phyloP scores from a whole-genome alignment of 768 basidiomycete species.

The Ephemerocybe angulata region DNA sequence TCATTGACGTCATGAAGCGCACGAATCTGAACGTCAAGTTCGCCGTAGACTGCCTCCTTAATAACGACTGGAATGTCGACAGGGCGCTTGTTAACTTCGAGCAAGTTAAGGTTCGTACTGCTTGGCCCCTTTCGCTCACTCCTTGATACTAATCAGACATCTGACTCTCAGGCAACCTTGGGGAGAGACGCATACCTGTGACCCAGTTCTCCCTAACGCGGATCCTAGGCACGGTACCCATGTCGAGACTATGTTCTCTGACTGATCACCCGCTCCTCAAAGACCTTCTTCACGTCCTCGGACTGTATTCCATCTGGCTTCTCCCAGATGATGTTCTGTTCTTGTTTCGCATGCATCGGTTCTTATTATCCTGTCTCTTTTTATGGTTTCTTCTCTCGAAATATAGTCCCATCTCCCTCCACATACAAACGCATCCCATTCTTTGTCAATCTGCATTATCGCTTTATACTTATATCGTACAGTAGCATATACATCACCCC shows the following conservation, averaged over 20 bases:
- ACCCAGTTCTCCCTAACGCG: background rate
- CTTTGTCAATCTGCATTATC: background rate
- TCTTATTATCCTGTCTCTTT: background rate
- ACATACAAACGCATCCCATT: background rate
- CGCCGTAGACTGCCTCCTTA: constrained; percentile 79
- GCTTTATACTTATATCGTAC: background rate
- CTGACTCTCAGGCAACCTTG: constrained; percentile 39
- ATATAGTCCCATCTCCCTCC: background rate
- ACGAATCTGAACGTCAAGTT: constrained; percentile 80
- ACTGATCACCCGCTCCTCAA: background rate
- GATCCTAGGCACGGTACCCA: background rate
- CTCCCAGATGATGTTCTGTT: background rate
- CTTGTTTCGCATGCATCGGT: background rate
- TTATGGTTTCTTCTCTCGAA: background rate
- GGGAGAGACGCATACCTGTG: constrained; percentile 55
- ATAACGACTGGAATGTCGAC: constrained; percentile 82
- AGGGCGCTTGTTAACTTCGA: constrained; percentile 83
- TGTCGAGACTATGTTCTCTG: background rate
- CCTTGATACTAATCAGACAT: constrained; percentile 23
- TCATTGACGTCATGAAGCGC: constrained; percentile 64
- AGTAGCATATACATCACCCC: background rate
- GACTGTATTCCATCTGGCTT: background rate
- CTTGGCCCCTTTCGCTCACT: background rate
- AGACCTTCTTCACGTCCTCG: background rate
- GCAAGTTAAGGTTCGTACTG: constrained; percentile 71